Percentiles rank a stretch among this genome's conserved stretches.
These are phyloP conservation scores for Debaryomyces sp. DNA, from an alignment of 1,139 yeast species.

Conservation along the genomic window DNA sequence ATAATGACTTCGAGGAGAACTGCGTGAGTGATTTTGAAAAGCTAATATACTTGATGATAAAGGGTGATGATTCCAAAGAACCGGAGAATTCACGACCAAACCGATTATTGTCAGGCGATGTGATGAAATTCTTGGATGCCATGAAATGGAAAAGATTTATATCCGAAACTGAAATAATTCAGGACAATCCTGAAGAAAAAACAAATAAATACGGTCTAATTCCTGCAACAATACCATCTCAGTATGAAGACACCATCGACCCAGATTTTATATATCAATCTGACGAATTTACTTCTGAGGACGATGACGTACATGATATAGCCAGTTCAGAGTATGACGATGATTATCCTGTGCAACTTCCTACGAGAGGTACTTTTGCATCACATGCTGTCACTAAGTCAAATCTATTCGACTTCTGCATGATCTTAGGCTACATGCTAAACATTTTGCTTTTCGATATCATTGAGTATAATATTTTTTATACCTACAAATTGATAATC, in stretches of 20 bases:
- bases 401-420: neutral
- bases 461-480: neutral
- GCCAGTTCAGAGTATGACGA: constrained; percentile 1
- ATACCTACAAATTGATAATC: neutral
- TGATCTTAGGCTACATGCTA: constrained; percentile 6
- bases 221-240: neutral
- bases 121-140: constrained; percentile 7
- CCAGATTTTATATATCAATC: neutral
- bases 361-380: neutral
- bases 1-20: constrained; percentile 4
- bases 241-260: neutral
- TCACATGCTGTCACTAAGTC: neutral
- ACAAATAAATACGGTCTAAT: neutral
- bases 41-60: constrained; percentile 36
- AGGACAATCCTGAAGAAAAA: neutral
- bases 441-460: constrained; percentile 4
- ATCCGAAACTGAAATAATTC: neutral
- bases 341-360: neutral
- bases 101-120: constrained; percentile 5
- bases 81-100: neutral
- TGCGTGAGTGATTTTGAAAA: constrained; percentile 23
- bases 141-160: constrained; percentile 11
- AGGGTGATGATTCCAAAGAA: constrained; percentile 21
- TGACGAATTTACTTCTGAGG: constrained; percentile 4
- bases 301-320: constrained; percentile 8